phyloP scores from a whole-genome alignment of 352 stramenopile genomes.

The Phytophthora tubulina region DNA sequence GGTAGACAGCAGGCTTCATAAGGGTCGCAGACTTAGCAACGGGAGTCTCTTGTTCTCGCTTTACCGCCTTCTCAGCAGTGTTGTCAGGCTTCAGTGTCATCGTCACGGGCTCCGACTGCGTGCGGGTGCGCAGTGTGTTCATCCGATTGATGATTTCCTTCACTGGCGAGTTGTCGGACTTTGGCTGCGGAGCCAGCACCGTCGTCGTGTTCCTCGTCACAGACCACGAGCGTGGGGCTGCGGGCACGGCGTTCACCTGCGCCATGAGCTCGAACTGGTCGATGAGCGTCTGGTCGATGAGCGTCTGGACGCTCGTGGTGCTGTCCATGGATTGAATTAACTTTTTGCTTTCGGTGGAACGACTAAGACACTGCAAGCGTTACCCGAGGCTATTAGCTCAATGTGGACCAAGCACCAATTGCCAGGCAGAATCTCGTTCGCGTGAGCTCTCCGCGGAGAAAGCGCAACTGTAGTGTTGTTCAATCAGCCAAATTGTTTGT shows the following conservation, averaged over 20 bases:
- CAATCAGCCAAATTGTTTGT: no score
- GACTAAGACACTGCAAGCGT: conserved; percentile 21
- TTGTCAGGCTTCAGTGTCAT: conserved; percentile 3
- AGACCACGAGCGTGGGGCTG: conserved; percentile 14
- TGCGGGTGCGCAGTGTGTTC: conserved; percentile 10
- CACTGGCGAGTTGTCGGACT: conserved; percentile 22
- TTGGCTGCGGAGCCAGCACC: conserved; percentile 15
- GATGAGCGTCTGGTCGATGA: conserved; percentile 52
- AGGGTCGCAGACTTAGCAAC: background rate
- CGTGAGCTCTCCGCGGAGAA: conserved; percentile 19
- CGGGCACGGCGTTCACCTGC: conserved; percentile 11
- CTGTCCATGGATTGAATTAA: conserved; percentile 26
- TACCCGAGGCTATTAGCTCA: background rate
- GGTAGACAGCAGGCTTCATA: conserved; percentile 17
- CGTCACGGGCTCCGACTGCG: conserved; percentile 21
- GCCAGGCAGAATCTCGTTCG: conserved; percentile 23
- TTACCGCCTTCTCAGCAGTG: conserved; percentile 1
- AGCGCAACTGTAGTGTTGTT: no score
- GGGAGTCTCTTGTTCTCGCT: conserved; percentile 1
- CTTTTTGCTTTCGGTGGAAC: conserved; percentile 8
- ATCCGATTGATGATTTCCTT: conserved; percentile 33
- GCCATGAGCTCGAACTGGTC: conserved; percentile 48
- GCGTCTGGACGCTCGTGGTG: conserved; percentile 36
- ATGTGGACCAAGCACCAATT: background rate
- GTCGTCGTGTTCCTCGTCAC: conserved; percentile 9